Percentiles rank a stretch among this genome's conserved stretches.
Conservation (phyloP, 345 rosid species). For the Pelargonium nanum region DNA sequence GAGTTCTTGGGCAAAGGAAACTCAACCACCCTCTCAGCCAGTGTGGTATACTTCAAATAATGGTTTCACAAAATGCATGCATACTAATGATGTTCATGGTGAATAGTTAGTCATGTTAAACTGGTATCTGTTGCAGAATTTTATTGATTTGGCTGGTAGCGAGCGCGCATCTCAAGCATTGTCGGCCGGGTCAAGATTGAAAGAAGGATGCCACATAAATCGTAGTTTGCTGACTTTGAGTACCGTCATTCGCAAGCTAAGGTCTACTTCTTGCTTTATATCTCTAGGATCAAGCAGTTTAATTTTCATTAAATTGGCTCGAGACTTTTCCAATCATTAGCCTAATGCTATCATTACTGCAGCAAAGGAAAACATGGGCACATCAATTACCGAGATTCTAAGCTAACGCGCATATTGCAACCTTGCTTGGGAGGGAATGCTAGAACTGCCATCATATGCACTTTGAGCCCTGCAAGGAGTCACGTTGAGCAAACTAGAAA, state of each 20-base stretch:
- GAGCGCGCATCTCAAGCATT: conserved; percentile 92
- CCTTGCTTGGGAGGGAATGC: conserved; percentile 98
- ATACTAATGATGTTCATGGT: no score
- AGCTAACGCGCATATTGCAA: conserved; percentile 85
- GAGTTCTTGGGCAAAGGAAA: conserved; percentile 89
- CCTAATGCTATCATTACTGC: conserved; percentile 22
- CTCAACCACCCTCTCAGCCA: conserved; percentile 79
- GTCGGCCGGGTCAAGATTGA: conserved; percentile 82
- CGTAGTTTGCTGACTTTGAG: conserved; percentile 90
- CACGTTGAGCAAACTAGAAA: conserved; percentile 98
- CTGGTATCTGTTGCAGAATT: conserved; percentile 48
- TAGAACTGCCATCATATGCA: conserved; percentile 90
- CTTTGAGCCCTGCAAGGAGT: conserved; percentile 91
- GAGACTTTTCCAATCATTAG: conserved; percentile 1
- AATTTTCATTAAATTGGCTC: not conserved
- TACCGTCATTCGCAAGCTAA: conserved; percentile 92
- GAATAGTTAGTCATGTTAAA: conserved; percentile 3
- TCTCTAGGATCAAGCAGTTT: not conserved
- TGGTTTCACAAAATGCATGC: no score
- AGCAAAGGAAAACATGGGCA: conserved; percentile 92
- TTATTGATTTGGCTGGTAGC: conserved; percentile 94
- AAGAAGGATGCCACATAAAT: conserved; percentile 97
- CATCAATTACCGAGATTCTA: conserved; percentile 92
- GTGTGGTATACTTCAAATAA: conserved; percentile 49
- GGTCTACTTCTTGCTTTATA: conserved; percentile 29